Base-by-base conservation (phyloP, 225 moss, liverwort and hornwort genomes). In the Asterella californica region DNA sequence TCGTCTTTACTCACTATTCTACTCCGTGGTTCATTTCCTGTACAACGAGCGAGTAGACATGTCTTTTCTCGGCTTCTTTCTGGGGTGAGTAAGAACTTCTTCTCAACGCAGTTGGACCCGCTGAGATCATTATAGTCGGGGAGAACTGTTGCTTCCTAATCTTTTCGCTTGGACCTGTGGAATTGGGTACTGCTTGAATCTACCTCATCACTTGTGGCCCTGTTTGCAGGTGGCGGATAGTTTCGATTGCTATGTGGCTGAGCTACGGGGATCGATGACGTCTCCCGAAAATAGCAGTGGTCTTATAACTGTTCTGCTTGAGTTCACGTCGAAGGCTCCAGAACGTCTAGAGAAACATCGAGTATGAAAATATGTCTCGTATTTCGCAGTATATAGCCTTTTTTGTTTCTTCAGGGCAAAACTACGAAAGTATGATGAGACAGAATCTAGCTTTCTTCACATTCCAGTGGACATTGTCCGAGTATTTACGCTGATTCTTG, bases 211-310 rank as follows among this genome's bases (percentile, higher is more conserved):
- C 3, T 22, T 48, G 25, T 47, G 71, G 3, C 77, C 22, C 11
- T 48, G 27, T 64, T 30, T 85, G 86, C 90, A 96, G 96, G 90
- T 92, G 69, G 62, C 47, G 61, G 88, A 89, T 83, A 88, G 90
- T 63, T 85, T 91, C 80, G 84, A 91, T 64, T 87, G 86, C 79
- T 99, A 95, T 75, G 87, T 91, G 37, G 84, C 85, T 45, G 93
- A 93, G 81, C 81, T 99, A 30, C 93, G 90, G 83, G 92, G 85
- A 79, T 79, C 87, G 72, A 71, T 74, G n/a, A 46, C 79, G 2
- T 89, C 87, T 72, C 75, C 89, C 53, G 92, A 90, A 79, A 92
- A 93, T 65, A 91, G 67, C 81, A 86, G 89, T 81, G 95, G 99
- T 59, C 86, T 94, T 61, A 88, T 91, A 83, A 89, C 81, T 81